Base-by-base conservation (phyloP, 192 early-diverging fungal species). In the Coemansia reversa region DNA sequence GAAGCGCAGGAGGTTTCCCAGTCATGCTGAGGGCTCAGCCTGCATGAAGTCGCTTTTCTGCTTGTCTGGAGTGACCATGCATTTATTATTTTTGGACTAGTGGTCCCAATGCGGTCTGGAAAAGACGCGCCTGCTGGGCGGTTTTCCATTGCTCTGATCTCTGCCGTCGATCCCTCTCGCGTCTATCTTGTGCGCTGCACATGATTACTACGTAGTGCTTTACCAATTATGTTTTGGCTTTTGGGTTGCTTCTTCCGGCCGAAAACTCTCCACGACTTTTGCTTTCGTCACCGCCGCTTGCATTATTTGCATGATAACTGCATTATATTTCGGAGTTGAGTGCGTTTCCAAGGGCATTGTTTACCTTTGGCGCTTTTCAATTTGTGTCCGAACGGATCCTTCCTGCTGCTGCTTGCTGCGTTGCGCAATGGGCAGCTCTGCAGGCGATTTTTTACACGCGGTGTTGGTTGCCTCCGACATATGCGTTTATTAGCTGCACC, bases 51-150 rank as follows among this genome's bases (percentile, higher is more conserved):
- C 47, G 58, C 23, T 27, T 35, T 60, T 45, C 39, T 35, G 58
- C 58, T 60, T 29, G 29, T 58, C 39, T 58, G 57, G 39, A 39
- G 39, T 58, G 11, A 58, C 57, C 57, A 39, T 39, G 22, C 20
- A 12, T n/a, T 22, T n/a, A 23, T 47, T 60, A 39, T 47, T 60
- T 25, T 60, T 51, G 29, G 59, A 61, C 59, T 49, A 18, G 39
- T 24, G 59, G 59, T 61, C 59, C 55, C 59, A 61, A 61, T 3
- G 35, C 47, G 59, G 59, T 61, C 59, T 60, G 45, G 25, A 27
- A 39, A 60, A 22, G 20, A 9, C 45, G 33, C 0, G 18, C 35
- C 39, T 23, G 29, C 35, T 35, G 28, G 8, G 12, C 7, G n/a
- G 19, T 50, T 18, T 51, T 12, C 59, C 39, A 16, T 14, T 45